Evolutionary conservation across 495 filamentous ascomycete genomes (phyloP).

Genomic region (Umbilicaria muhlenbergii): DNA sequence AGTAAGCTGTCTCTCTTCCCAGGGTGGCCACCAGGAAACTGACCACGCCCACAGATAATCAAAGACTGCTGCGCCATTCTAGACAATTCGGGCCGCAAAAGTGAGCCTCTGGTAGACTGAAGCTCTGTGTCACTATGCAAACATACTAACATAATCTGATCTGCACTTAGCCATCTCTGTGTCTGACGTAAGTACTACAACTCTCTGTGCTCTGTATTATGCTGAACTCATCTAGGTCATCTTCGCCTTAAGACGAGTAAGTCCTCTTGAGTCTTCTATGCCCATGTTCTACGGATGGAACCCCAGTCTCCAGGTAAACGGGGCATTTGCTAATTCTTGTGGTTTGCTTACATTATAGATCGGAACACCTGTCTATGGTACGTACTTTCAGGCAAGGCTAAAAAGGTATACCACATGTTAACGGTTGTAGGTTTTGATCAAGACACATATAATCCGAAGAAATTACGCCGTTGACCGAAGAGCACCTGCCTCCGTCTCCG

Average conservation of each 20-base stretch:
- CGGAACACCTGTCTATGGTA: constrained; percentile 23
- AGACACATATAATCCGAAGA: too few species aligned
- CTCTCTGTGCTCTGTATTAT: not conserved
- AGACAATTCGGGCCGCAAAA: constrained; percentile 37
- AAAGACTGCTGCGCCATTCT: constrained; percentile 31
- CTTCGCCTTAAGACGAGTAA: constrained; percentile 35
- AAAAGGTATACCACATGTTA: not conserved
- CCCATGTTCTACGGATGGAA: not conserved
- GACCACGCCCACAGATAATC: constrained; percentile 29
- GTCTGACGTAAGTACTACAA: constrained; percentile 36
- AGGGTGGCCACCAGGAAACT: not conserved
- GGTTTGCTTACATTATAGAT: constrained; percentile 8
- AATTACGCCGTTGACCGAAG: too few species aligned
- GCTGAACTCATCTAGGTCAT: constrained; percentile 33
- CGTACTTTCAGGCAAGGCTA: not conserved
- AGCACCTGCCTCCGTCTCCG: too few species aligned
- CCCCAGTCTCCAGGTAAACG: too few species aligned
- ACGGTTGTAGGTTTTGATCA: constrained; percentile 2
- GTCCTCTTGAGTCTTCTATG: constrained; percentile 3
- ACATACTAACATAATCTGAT: constrained; percentile 4
- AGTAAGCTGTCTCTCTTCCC: constrained; percentile 23
- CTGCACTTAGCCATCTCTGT: constrained; percentile 32
- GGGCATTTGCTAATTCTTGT: not conserved
- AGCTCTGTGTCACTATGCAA: constrained; percentile 7
- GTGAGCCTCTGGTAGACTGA: constrained; percentile 10